Base-by-base conservation (phyloP, 345 rosid genomes). In the Hibiscus mutabilis region DNA sequence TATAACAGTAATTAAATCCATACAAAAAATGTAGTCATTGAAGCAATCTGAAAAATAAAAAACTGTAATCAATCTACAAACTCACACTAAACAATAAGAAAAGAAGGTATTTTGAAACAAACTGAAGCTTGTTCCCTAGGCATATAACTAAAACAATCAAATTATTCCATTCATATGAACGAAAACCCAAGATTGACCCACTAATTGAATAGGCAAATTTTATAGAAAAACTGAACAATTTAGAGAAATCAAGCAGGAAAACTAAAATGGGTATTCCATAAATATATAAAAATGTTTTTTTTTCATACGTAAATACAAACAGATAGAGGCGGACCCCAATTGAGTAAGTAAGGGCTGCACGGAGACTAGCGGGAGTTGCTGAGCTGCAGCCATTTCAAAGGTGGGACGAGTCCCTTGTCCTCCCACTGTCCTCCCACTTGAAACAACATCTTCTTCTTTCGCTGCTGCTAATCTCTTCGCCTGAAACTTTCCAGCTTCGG, bases 391-490 rank as follows among this genome's bases (percentile, higher is more conserved):
- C 98, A 95, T 95, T 90, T 95, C 99, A 75, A 95, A 92, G 72
- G 99, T 92, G 70, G 99, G 99, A 46, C 99, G 92, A 37, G 92
- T 82, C 78, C 98, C 99, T 73, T 92, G 98, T 68, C 99, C 99
- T 80, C 92, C 99, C 61, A 95, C 99, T 92, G 98, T 68, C 99
- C 99, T 80, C 92, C 99, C 61, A 95, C 99, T 84, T 95, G 98
- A 77, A 95, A 95, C 87, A 95, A 72, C 97, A 91, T 91, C 84
- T 79, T 85, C 76, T 21, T 49, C 25, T 51, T 21, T 49, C 16
- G 47, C 68, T n/a, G 53, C 31, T 21, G 10, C 68, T 11, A 19
- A 40, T 21, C 12, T 42, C 68, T 64, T 44, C 56, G 35, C 5
- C 15, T 61, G 22, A 33, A 35, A 61, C 16, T 33, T 35, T 61